Conservation (phyloP, 371 early-diverging fungal genomes). For the Apophysomyces elegans region DNA sequence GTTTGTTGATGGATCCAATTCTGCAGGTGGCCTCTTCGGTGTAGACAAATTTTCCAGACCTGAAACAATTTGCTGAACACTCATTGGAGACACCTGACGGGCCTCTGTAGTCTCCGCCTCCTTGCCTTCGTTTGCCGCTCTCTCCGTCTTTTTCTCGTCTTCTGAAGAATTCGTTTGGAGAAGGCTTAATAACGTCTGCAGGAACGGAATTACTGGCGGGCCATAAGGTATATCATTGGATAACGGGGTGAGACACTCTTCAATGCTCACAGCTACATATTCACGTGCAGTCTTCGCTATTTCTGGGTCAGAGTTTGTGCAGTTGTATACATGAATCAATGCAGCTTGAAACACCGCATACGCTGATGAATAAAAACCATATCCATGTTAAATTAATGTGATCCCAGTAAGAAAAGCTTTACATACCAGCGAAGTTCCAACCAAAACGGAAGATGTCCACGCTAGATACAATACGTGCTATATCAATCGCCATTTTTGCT, state of each 20-base stretch:
- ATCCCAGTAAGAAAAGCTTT: neutral
- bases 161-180: conserved; percentile 15
- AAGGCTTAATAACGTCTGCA: conserved; percentile 25
- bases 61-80: conserved; percentile 31
- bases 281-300: conserved; percentile 22
- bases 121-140: neutral
- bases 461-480: conserved; percentile 32
- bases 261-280: conserved; percentile 25
- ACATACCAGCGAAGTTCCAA: conserved; percentile 33
- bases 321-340: conserved; percentile 36
- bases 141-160: conserved; percentile 17
- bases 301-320: conserved; percentile 22
- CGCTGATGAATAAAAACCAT: conserved; percentile 8
- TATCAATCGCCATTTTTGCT: conserved; percentile 53
- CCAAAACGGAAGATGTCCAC: conserved; percentile 22
- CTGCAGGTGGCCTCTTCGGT: neutral
- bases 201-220: conserved; percentile 16
- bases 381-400: neutral
- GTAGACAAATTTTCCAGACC: conserved; percentile 19
- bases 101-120: neutral
- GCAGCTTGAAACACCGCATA: conserved; percentile 37
- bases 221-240: conserved; percentile 13
- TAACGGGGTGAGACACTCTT: conserved; percentile 33
- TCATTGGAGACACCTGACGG: conserved; percentile 27
- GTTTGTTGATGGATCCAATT: conserved; percentile 6